phyloP scores from a whole-genome alignment of 2,329 filamentous ascomycete species.

The Domatiomyces globalis region DNA sequence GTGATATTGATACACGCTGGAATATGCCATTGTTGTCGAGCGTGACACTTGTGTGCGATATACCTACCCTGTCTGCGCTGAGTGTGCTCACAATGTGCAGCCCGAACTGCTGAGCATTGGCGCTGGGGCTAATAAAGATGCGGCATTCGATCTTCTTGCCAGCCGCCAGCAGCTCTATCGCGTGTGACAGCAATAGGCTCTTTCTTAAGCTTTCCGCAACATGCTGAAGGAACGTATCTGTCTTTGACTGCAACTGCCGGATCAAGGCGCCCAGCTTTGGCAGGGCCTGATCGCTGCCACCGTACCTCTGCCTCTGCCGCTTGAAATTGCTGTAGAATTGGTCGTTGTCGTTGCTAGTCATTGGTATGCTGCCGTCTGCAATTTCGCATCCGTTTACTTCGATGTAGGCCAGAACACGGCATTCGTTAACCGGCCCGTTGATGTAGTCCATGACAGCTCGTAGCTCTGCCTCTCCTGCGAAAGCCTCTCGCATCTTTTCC shows the following conservation, averaged over 20 bases:
- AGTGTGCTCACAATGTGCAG: neutral
- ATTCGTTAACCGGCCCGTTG: conserved; percentile 26
- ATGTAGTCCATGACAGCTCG: conserved; percentile 65
- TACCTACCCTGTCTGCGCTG: neutral
- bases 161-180: conserved; percentile 5
- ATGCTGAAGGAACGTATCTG: conserved; percentile 48
- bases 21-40: neutral
- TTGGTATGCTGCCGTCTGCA: neutral
- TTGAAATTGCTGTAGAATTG: conserved; percentile 35
- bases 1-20: neutral
- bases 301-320: conserved; percentile 32
- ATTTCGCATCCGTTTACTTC: conserved; percentile 18
- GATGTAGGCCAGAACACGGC: conserved; percentile 24
- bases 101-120: neutral
- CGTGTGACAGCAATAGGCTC: conserved; percentile 45
- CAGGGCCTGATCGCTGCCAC: conserved; percentile 35
- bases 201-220: conserved; percentile 57
- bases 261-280: conserved; percentile 52
- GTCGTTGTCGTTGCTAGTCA: conserved; percentile 13
- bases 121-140: neutral
- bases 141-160: neutral
- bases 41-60: neutral
- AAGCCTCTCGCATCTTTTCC: conserved; percentile 60
- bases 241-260: conserved; percentile 43
- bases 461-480: conserved; percentile 46